Evolutionary conservation across 805 yeast species (phyloP).

Genomic region (Metschnikowia orientalis): DNA sequence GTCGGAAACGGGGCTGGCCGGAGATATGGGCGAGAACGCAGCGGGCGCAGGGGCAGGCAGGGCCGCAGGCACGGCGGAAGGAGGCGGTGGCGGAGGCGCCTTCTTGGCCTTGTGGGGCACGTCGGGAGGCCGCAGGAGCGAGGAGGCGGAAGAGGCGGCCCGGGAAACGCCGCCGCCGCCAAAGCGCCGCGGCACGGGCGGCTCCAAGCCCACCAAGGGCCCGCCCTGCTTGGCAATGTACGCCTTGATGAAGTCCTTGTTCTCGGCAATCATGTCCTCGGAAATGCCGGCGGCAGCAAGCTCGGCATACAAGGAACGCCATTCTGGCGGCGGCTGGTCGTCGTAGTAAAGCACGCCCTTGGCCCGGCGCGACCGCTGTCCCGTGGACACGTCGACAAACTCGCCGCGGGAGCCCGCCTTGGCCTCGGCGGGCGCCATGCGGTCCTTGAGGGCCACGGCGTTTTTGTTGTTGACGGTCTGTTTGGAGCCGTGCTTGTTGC

Average conservation of each 20-base stretch:
- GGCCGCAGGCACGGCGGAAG: slow-evolving; percentile 4
- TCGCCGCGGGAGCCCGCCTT: slow-evolving; percentile 66
- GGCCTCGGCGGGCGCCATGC: slow-evolving; percentile 20
- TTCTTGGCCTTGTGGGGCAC: slow-evolving; percentile 2
- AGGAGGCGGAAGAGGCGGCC: slow-evolving; percentile 4
- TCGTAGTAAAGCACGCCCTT: slow-evolving; percentile 68
- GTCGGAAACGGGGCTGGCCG: too few relatives aligned
- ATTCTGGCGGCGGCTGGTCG: slow-evolving; percentile 76
- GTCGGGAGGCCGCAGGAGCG: slow-evolving; percentile 1
- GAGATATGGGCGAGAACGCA: too few relatives aligned
- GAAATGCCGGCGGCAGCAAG: slow-evolving; percentile 74
- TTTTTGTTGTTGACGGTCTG: slow-evolving; percentile 82
- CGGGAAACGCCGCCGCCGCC: slow-evolving; percentile 1
- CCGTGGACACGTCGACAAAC: slow-evolving; percentile 41
- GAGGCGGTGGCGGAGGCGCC: slow-evolving; percentile 7
- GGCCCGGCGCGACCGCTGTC: slow-evolving; percentile 52
- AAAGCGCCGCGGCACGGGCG: slow-evolving; percentile 64
- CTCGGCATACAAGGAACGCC: slow-evolving; percentile 71
- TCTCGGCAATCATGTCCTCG: slow-evolving; percentile 86
- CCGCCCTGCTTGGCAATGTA: slow-evolving; percentile 73
- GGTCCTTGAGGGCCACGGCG: slow-evolving; percentile 73
- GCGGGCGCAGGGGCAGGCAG: slow-evolving; percentile 5
- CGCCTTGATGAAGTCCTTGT: slow-evolving; percentile 74
- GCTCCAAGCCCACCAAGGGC: slow-evolving; percentile 77
- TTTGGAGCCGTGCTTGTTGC: slow-evolving; percentile 82